Evolutionary conservation across 2,329 filamentous ascomycete genomes (phyloP), one percentile per base, ranked within the genome.

Genomic region (Exophiala sp.): DNA sequence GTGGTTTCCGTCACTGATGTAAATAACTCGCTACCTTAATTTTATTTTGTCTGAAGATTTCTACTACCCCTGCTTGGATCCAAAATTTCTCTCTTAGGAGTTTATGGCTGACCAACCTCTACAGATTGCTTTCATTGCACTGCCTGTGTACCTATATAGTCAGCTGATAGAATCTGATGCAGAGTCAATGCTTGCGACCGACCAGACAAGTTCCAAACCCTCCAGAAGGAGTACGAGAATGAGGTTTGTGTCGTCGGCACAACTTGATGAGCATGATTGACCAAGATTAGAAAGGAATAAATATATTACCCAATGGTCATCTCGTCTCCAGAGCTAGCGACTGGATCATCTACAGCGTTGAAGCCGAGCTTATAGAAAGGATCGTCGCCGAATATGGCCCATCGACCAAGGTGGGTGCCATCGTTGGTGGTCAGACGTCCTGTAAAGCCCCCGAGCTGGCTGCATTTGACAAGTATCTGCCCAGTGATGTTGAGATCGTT

Each of bases 301-400:
- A 86, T 70, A 93, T 98, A 64, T 82, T 91, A 67, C 83, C 81
- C 68, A 95, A 95, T 79, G 94, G 94, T 63, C 90, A 97, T 73
- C 79, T 91, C 68, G 93, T 98, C 63, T 96, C 93, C 62, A 83
- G 93, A 72, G 83, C 84, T 70, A 96, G 90, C 83, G 91, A 97
- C 77, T 97, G 90, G 70, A 95, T 96, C 72, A 89, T 98, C 67
- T 98, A 98, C 78, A 95, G 86, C 70, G 93, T 98, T 69, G 91
- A 97, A 71, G 93, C 93, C 55, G 88, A 89, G 62, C 80, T 84
- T 59, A 95, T 98, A 68, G 86, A 88, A 66, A 79, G 78, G 60
- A 87, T 96, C 62, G 93, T 96, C 63, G 85, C 84, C 56, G 76
- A 85, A 63, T 98, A 88, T 69, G 93, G 90, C 58, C 91, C 91